A percentile compares a stretch with the other conserved stretches of the same genome.
Conservation (phyloP, 495 filamentous ascomycete genomes). For the Zalerion maritima region DNA sequence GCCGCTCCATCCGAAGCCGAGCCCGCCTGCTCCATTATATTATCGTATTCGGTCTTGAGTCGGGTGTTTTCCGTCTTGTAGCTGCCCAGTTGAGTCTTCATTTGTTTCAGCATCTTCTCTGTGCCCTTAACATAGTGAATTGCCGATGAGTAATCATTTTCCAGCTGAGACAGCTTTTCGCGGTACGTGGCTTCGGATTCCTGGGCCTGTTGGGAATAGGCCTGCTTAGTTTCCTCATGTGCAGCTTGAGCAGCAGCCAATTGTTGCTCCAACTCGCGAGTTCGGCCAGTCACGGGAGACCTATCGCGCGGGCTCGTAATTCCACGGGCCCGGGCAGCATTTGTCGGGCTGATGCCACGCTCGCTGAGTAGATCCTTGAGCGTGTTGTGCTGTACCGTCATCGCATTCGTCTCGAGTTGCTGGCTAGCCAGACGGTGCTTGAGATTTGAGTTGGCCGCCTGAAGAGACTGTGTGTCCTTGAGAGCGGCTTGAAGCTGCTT, state of each 20-base stretch:
- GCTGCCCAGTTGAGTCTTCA: slow-evolving; percentile 88
- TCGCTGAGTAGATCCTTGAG: slow-evolving; percentile 87
- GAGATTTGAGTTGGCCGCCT: slow-evolving; percentile 62
- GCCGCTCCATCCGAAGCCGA: slow-evolving; percentile 23
- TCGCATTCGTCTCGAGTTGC: slow-evolving; percentile 76
- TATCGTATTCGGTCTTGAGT: slow-evolving; percentile 63
- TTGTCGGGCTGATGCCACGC: slow-evolving; percentile 60
- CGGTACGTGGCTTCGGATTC: slow-evolving; percentile 74
- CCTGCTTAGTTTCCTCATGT: slow-evolving; percentile 68
- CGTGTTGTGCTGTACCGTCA: slow-evolving; percentile 78
- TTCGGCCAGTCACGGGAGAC: slow-evolving; percentile 66
- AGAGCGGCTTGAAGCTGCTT: slow-evolving; percentile 74
- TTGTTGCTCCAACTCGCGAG: slow-evolving; percentile 82
- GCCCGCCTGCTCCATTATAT: slow-evolving; percentile 31
- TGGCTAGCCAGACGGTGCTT: slow-evolving; percentile 65
- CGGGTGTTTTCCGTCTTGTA: slow-evolving; percentile 78
- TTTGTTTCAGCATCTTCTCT: slow-evolving; percentile 96
- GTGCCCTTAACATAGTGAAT: slow-evolving; percentile 99
- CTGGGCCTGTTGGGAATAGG: slow-evolving; percentile 62
- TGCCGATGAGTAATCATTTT: slow-evolving; percentile 95
- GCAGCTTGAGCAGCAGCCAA: slow-evolving; percentile 61
- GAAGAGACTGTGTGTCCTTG: slow-evolving; percentile 62
- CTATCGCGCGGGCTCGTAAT: slow-evolving; percentile 51
- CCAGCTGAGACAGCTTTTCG: slow-evolving; percentile 82
- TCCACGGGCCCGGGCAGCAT: slow-evolving; percentile 28